Evolutionary conservation across 768 basidiomycete genomes (phyloP), one percentile per base, ranked within the genome.

Genomic region (Imleria badia): DNA sequence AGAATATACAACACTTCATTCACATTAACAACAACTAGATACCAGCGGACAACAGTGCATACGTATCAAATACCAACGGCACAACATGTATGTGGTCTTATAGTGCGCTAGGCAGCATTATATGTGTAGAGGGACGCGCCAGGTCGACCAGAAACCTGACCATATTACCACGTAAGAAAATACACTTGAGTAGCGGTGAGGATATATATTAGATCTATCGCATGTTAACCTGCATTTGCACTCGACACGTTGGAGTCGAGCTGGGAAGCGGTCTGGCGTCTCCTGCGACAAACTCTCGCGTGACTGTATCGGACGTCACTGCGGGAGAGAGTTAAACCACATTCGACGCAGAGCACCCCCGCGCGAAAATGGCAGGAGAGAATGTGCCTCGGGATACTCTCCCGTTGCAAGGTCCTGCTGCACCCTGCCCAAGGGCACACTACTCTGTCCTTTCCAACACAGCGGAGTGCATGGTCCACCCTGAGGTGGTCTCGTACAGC

Each of bases 361-460:
- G 60, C 46, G 3, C 26, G 50, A 17, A 67, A 34, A 35, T 67
- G 66, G 23, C 51, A 8, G 0, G 54, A n/a, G 2, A 61, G 17
- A 6, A 67, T 59, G 20, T 67, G 66, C 10, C 66, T 52, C 0
- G 64, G 51, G 3, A 67, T 22, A 13, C 34, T 67, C 33, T 67
- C 66, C 13, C 49, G 34, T 30, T 59, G 63, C 8, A 67, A 9
- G 1, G 1, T 0, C 3, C 29, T 20, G 1, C 20, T 5, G n/a
- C 66, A 67, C 3, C 51, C 56, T 0, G 2, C 11, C 63, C 66
- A 65, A 6, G 23, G 11, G 34, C 66, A 67, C 8, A 0, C 6
- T 0, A 46, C 33, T 2, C 0, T 0, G 11, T 54, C 48, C 54
- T 57, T 65, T 6, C 55, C 57, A 3, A 33, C 23, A 2, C 41